A percentile compares a stretch with the other conserved stretches of the same genome.
Conservation (phyloP, 2,329 filamentous ascomycete genomes). For the Cordyceps sp. region DNA sequence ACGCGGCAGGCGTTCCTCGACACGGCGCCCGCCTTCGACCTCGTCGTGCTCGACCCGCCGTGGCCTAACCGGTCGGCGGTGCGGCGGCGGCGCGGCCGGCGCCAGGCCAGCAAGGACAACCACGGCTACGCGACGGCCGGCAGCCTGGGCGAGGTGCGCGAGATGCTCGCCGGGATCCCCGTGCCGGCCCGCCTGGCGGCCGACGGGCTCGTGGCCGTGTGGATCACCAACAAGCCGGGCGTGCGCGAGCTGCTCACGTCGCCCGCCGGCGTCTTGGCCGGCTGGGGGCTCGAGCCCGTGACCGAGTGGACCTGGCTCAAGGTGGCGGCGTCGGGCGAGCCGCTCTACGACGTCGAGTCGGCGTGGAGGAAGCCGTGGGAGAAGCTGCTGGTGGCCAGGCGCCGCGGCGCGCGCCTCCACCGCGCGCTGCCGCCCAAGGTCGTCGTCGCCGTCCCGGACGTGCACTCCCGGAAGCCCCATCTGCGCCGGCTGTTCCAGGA, state of each 20-base stretch:
- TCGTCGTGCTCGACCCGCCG: conserved; percentile 60
- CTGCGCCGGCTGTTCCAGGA: conserved; percentile 42
- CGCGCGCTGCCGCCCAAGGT: conserved; percentile 27
- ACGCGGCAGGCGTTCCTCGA: conserved; percentile 21
- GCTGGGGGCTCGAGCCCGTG: conserved; percentile 47
- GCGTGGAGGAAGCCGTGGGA: conserved; percentile 65
- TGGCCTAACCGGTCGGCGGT: conserved; percentile 77
- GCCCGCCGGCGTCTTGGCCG: conserved; percentile 39
- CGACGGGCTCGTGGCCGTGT: conserved; percentile 48
- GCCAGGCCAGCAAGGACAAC: too few species aligned
- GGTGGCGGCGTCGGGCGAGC: conserved; percentile 46
- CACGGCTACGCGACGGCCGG: conserved; percentile 30
- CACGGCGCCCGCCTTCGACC: conserved; percentile 38
- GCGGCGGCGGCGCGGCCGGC: too few species aligned
- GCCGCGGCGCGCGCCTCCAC: conserved; percentile 12
- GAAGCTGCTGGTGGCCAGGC: conserved; percentile 45
- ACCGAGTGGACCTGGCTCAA: conserved; percentile 74
- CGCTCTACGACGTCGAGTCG: conserved; percentile 42
- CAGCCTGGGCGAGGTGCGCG: conserved; percentile 26
- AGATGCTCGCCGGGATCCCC: conserved; percentile 37
- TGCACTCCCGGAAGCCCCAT: conserved; percentile 67
- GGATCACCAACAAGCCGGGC: conserved; percentile 60
- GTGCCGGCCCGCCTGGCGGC: conserved; percentile 34
- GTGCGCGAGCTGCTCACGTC: conserved; percentile 37
- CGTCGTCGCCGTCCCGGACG: conserved; percentile 53